A percentile compares a stretch with the other conserved stretches of the same genome.
phyloP scores from a whole-genome alignment of 495 filamentous ascomycete species.

The Talaromyces nanjingensis region DNA sequence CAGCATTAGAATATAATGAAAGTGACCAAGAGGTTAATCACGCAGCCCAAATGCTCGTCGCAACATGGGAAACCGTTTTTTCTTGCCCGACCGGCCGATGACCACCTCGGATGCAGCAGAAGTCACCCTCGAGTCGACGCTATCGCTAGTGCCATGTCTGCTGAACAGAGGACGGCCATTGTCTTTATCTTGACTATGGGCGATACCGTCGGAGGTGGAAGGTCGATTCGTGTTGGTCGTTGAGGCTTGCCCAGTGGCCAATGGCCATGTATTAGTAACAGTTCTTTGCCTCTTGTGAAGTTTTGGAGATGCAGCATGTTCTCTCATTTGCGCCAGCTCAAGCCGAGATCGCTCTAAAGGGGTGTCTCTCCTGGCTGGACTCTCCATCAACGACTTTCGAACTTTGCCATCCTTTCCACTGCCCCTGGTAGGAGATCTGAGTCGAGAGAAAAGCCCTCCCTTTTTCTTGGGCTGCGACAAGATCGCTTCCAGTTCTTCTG shows the following conservation, averaged over 20 bases:
- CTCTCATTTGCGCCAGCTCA: slow-evolving; percentile 21
- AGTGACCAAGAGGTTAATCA: slow-evolving; percentile 16
- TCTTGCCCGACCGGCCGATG: slow-evolving; percentile 34
- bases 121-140: slow-evolving; percentile 7
- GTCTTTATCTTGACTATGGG: slow-evolving; percentile 4
- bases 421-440: slow-evolving; percentile 29
- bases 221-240: background rate
- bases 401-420: slow-evolving; percentile 30
- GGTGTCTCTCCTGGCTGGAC: slow-evolving; percentile 24
- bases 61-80: slow-evolving; percentile 44
- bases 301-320: slow-evolving; percentile 18
- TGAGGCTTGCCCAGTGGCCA: background rate
- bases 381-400: slow-evolving; percentile 23
- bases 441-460: slow-evolving; percentile 34
- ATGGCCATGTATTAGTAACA: slow-evolving; percentile 16
- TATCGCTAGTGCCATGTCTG: slow-evolving; percentile 11
- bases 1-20: background rate
- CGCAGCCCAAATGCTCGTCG: slow-evolving; percentile 42
- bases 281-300: slow-evolving; percentile 23
- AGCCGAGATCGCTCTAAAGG: slow-evolving; percentile 29
- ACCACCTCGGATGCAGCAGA: slow-evolving; percentile 26
- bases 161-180: slow-evolving; percentile 8
- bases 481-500: slow-evolving; percentile 32
- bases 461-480: slow-evolving; percentile 27
- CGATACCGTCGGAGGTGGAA: slow-evolving; percentile 8